These are phyloP conservation scores for Ascochyta lentis DNA, from an alignment of 2,329 filamentous ascomycete genomes.

Conservation along the genomic window DNA sequence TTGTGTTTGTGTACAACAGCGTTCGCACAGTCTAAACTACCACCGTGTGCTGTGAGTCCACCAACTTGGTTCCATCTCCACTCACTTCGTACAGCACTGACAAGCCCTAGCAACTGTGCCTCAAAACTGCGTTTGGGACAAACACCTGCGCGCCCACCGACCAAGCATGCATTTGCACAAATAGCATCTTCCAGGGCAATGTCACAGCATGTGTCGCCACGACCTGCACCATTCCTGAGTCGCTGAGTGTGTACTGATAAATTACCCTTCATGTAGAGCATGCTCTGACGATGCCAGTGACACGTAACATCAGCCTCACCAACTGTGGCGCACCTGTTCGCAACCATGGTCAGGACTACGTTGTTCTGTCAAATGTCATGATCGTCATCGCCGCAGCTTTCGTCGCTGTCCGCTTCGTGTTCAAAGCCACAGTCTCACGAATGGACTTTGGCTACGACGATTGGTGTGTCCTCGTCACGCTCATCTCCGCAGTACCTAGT, in stretches of 20 bases:
- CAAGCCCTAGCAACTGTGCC: constrained; percentile 11
- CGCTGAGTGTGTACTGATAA: constrained; percentile 21
- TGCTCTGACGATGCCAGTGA: constrained; percentile 33
- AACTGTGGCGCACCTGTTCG: constrained; percentile 50
- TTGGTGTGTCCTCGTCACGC: constrained; percentile 36
- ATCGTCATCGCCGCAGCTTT: constrained; percentile 44
- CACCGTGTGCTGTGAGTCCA: constrained; percentile 26
- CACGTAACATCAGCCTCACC: constrained; percentile 51
- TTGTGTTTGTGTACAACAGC: constrained; percentile 12
- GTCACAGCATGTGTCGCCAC: constrained; percentile 29
- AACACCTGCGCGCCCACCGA: constrained; percentile 28
- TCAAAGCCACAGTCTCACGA: constrained; percentile 45
- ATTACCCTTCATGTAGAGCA: background rate
- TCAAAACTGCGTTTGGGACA: constrained; percentile 16
- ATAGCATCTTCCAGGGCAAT: constrained; percentile 25
- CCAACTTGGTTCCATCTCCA: background rate
- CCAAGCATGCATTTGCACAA: constrained; percentile 32
- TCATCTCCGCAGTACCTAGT: constrained; percentile 31
- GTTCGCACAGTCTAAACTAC: constrained; percentile 18
- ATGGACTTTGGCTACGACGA: constrained; percentile 51
- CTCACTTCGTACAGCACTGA: constrained; percentile 1
- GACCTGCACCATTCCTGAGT: constrained; percentile 32
- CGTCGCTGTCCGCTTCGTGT: constrained; percentile 46
- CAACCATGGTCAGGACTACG: constrained; percentile 45
- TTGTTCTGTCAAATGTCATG: constrained; percentile 43